phyloP scores from a whole-genome alignment of 2,329 filamentous ascomycete species.

The Cercospora sesami region DNA sequence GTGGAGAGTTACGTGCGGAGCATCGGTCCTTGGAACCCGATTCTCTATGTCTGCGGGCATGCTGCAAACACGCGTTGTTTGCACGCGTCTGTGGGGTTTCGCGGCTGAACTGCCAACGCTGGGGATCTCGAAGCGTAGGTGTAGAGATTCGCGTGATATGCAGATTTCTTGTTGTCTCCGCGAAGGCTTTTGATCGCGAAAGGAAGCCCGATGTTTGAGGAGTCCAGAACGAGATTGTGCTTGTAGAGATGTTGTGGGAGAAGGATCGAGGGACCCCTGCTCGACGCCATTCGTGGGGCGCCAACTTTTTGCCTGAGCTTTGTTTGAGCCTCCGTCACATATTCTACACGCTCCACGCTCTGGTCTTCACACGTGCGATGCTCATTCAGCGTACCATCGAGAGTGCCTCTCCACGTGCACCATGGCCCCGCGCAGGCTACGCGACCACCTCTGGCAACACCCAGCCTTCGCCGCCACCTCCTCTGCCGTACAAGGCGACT shows the following conservation, averaged over 20 bases:
- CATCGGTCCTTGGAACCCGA: conserved; percentile 10
- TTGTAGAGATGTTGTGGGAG: background rate
- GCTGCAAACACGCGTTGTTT: conserved; percentile 11
- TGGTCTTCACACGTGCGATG: background rate
- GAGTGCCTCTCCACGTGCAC: background rate
- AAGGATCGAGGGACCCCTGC: background rate
- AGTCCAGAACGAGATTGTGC: background rate
- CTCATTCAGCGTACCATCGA: background rate
- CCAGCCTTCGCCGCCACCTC: background rate
- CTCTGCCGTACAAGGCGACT: background rate
- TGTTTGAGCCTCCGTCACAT: background rate
- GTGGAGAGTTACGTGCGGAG: conserved; percentile 10
- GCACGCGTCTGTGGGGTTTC: conserved; percentile 12
- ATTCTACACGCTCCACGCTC: background rate
- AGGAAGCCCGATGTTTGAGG: background rate
- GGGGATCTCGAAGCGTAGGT: background rate
- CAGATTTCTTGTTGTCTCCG: background rate
- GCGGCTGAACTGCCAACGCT: background rate
- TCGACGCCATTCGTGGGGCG: background rate
- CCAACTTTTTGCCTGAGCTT: background rate
- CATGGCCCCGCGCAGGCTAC: background rate
- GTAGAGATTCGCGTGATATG: background rate
- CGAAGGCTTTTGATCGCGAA: background rate
- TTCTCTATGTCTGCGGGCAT: conserved; percentile 12
- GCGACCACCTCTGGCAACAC: background rate